Base-by-base conservation (phyloP, 1,284 basidiomycete genomes). In the Ganoderma meredithae region DNA sequence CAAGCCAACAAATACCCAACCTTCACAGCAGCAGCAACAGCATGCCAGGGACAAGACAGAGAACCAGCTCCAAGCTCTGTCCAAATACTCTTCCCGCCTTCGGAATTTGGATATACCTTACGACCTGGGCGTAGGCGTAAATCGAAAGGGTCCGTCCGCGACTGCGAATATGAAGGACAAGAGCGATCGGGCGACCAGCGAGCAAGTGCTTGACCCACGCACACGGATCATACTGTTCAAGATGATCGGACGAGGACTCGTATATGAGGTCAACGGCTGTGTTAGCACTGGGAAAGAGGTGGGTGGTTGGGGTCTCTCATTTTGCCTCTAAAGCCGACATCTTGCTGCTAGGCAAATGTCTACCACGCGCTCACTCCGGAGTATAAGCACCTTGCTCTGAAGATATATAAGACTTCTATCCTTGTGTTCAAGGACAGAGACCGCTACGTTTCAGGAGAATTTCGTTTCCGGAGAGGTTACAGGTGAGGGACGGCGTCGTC, bases 341-440 rank as follows among this genome's bases (percentile, higher is more conserved):
- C 56, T 71, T 62, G 5, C 22, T 49, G 10, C 22, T 71, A 96
- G 95, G 96, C 96, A 2, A 98, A 97, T 73, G 96, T 98, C 9
- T 98, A 98, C 77, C 95, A 96, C 77, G 95, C 95, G 0, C 78
- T 91, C 53, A 89, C 91, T 0, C 88, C 90, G 0, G 85, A 87
- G 12, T 80, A 81, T 19, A 80, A 81, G 19, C 94, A 92, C 78
- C 82, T 97, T 41, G 96, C 97, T 0, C 86, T 99, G 71, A 99
- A 99, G 81, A 97, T 99, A 73, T 99, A 97, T 85, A 98, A 99
- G 79, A 99, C 98, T 0, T 97, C 95, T 36, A 99, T 99, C 72
- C 89, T 99, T 9, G 87, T 97, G 10, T 99, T 99, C 86, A 98
- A 98, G 79, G 95, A 99, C 75, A 90, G 98, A 13, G 96, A 98